A percentile compares a stretch with the other conserved stretches of the same genome.
Evolutionary conservation across 352 stramenopile species (phyloP).

Genomic region (Globisporangium parvum): DNA sequence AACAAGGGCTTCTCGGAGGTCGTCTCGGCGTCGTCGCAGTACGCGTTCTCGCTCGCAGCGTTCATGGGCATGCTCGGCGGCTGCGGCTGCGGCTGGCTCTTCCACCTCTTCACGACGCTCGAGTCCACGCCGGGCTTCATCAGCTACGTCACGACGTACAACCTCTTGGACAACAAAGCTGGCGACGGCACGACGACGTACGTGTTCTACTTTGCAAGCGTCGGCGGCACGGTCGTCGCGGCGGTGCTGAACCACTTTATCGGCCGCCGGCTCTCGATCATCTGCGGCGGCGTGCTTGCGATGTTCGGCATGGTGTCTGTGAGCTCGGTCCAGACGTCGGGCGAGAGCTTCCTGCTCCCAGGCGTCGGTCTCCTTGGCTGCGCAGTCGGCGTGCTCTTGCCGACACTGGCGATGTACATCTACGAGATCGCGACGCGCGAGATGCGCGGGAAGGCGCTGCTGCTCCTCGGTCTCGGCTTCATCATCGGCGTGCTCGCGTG

Average conservation of each 20-base stretch:
- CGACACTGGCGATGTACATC: constrained; percentile 76
- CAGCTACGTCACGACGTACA: constrained; percentile 75
- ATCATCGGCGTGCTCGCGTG: constrained; percentile 53
- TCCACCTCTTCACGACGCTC: constrained; percentile 69
- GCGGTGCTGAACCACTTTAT: constrained; percentile 66
- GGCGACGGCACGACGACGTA: constrained; percentile 64
- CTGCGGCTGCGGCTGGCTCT: constrained; percentile 68
- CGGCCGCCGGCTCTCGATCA: constrained; percentile 66
- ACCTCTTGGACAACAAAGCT: constrained; percentile 49
- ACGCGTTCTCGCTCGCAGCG: constrained; percentile 75
- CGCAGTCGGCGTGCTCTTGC: constrained; percentile 58
- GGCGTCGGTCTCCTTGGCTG: constrained; percentile 56
- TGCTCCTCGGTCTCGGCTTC: constrained; percentile 69
- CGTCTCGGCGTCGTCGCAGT: constrained; percentile 80
- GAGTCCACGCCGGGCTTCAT: constrained; percentile 72
- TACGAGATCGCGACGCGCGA: constrained; percentile 83
- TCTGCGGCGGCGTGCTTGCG: constrained; percentile 56
- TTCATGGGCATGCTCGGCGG: constrained; percentile 73
- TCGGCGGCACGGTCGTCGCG: constrained; percentile 44
- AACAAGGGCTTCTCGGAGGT: constrained; percentile 87
- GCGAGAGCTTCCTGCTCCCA: constrained; percentile 52
- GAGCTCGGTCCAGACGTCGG: constrained; percentile 43
- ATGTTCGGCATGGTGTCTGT: constrained; percentile 70
- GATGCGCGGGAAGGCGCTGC: constrained; percentile 75
- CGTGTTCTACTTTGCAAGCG: constrained; percentile 52